Percentiles rank a stretch among this genome's conserved stretches.
These are phyloP conservation scores for Calvatia gigantea DNA, from an alignment of 768 basidiomycete species.

Conservation along the genomic window DNA sequence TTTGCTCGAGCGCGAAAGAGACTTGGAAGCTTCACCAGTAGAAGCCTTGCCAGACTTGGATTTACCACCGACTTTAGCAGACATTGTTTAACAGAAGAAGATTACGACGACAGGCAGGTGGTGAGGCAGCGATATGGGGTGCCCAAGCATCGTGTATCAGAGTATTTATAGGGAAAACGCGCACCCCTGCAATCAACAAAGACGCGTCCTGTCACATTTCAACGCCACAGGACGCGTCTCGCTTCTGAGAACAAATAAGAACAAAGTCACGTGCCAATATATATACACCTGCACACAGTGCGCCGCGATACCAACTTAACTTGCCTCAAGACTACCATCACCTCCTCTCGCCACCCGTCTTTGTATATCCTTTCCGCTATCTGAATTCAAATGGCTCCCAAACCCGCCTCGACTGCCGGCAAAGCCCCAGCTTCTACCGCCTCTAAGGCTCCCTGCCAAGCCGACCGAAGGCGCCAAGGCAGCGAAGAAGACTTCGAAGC, in stretches of 20 bases:
- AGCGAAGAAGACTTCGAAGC: constrained; percentile 74
- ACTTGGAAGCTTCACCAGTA: constrained; percentile 65
- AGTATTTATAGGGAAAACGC: no score
- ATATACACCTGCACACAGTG: no score
- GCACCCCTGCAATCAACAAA: not conserved
- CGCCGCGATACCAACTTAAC: not conserved
- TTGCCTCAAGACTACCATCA: not conserved
- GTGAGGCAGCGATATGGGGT: no score
- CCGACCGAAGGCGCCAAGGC: constrained; percentile 61
- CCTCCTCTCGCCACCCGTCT: no score
- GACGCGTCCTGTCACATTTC: no score
- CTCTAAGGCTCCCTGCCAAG: constrained; percentile 73
- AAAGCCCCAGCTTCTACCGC: constrained; percentile 70
- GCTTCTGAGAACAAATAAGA: no score
- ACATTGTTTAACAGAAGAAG: constrained; percentile 30
- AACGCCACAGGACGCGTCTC: no score
- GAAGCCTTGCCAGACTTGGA: constrained; percentile 64
- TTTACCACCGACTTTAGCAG: constrained; percentile 48
- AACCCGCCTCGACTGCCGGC: constrained; percentile 78
- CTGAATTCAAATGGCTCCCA: constrained; percentile 66
- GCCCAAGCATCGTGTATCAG: no score
- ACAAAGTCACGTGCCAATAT: no score
- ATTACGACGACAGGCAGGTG: no score
- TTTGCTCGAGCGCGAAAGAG: constrained; percentile 68
- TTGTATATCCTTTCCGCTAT: no score